Percentiles rank a stretch among this genome's conserved stretches.
Evolutionary conservation across 1,284 basidiomycete species (phyloP).

Genomic region (Stereum hirsutum): DNA sequence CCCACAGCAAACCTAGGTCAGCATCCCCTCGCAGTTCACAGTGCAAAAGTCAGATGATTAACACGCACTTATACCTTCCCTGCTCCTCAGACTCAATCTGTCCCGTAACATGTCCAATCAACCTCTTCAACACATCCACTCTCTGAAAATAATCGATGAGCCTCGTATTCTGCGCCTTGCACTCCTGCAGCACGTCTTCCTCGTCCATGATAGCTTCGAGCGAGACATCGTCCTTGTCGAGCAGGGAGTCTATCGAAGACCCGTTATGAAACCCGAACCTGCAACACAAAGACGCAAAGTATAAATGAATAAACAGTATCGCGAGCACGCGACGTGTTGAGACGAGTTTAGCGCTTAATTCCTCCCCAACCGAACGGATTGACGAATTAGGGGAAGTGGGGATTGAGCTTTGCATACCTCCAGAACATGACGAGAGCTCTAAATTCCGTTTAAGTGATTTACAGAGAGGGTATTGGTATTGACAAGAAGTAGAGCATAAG

Average conservation of each 20-base stretch:
- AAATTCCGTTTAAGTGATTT: not conserved
- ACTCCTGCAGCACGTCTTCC: slow-evolving; percentile 90
- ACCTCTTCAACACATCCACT: slow-evolving; percentile 68
- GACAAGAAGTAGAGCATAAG: not conserved
- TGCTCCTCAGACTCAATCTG: slow-evolving; percentile 74
- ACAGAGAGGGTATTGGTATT: not conserved
- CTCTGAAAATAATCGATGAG: slow-evolving; percentile 81
- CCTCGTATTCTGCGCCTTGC: slow-evolving; percentile 89
- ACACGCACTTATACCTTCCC: slow-evolving; percentile 64
- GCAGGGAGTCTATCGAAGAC: slow-evolving; percentile 72
- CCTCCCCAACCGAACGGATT: not conserved
- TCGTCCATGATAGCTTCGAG: slow-evolving; percentile 92
- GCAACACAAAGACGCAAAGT: no score
- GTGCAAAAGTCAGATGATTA: slow-evolving; percentile 2
- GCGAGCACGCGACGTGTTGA: no score
- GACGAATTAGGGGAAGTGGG: not conserved
- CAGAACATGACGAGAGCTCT: slow-evolving; percentile 12
- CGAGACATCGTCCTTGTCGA: slow-evolving; percentile 77
- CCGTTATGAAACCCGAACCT: slow-evolving; percentile 85
- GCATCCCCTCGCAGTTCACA: not conserved
- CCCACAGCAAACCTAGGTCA: not conserved
- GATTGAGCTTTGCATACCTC: no score
- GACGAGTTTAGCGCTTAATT: no score
- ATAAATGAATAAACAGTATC: not conserved
- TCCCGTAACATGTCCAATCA: slow-evolving; percentile 81